Percentiles rank a stretch among this genome's conserved stretches.
Evolutionary conservation across 805 yeast genomes (phyloP).

Genomic region (Suhomyces kilbournensis): DNA sequence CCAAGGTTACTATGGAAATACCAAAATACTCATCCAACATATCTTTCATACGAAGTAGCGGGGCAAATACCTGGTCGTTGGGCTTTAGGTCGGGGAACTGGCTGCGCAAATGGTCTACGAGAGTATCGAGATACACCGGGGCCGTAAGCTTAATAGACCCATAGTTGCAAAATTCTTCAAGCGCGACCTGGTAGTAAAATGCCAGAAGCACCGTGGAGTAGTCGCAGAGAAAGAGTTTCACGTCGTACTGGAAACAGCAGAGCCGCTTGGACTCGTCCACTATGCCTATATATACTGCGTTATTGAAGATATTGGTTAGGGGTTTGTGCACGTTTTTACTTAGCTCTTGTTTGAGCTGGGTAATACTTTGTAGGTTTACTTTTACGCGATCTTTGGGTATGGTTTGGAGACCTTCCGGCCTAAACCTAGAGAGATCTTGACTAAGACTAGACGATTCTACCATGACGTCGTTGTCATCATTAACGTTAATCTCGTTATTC

Average conservation of each 20-base stretch:
- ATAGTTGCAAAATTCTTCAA: constrained; percentile 77
- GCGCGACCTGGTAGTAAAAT: constrained; percentile 76
- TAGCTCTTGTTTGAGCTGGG: constrained; percentile 51
- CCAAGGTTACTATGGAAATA: constrained; percentile 6
- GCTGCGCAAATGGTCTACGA: constrained; percentile 37
- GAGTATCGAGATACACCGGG: constrained; percentile 23
- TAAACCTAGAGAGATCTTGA: no score
- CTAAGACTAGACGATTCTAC: no score
- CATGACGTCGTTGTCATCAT: no score
- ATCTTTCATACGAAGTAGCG: constrained; percentile 50
- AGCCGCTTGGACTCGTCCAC: constrained; percentile 70
- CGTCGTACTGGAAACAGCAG: constrained; percentile 82
- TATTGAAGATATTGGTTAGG: constrained; percentile 64
- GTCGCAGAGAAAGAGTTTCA: constrained; percentile 73
- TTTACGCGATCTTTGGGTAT: constrained; percentile 18
- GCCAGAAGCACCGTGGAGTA: constrained; percentile 67
- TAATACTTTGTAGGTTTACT: constrained; percentile 58
- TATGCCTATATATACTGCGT: constrained; percentile 75
- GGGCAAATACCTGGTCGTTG: constrained; percentile 14
- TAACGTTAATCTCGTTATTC: neutral
- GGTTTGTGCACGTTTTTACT: constrained; percentile 45
- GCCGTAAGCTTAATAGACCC: constrained; percentile 44
- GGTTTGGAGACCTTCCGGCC: neutral
- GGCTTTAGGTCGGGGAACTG: constrained; percentile 15
- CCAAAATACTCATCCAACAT: constrained; percentile 81